Evolutionary conservation across 176 grass and related monocot genomes (phyloP).

Genomic region (Musa itinerans): DNA sequence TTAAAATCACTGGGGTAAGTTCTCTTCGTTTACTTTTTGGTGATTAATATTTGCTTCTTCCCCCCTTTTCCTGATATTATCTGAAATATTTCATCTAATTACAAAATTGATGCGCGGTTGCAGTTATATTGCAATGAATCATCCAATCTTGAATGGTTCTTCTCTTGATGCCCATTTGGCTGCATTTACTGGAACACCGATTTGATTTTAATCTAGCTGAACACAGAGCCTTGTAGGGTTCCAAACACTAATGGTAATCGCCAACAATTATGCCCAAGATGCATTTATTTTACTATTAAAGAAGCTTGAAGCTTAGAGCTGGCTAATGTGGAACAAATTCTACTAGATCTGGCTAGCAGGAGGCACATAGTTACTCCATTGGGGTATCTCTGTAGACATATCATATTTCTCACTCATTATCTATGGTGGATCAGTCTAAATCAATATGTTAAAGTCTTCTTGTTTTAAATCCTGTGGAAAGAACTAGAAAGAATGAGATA

Average conservation of each 20-base stretch:
- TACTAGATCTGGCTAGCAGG: not conserved
- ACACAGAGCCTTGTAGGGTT: too few relatives aligned
- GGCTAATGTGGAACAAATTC: not conserved
- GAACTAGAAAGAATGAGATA: not conserved
- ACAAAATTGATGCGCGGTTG: not conserved
- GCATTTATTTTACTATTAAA: not conserved
- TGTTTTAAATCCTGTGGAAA: not conserved
- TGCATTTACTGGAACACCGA: too few relatives aligned
- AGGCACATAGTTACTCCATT: too few relatives aligned
- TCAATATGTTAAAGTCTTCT: not conserved
- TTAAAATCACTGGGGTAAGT: slow-evolving; percentile 91
- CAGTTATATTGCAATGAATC: not conserved
- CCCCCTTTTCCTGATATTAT: too few relatives aligned
- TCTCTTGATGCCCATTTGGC: too few relatives aligned
- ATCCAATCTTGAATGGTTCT: too few relatives aligned
- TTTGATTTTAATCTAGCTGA: not conserved
- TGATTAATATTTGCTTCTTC: not conserved
- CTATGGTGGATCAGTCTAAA: not conserved
- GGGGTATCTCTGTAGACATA: too few relatives aligned
- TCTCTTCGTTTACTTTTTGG: not conserved
- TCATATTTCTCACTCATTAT: not conserved
- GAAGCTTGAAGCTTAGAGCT: not conserved
- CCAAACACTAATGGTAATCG: not conserved
- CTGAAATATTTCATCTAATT: not conserved
- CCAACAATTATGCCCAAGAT: not conserved